Conservation (phyloP, 805 yeast species). For the Metschnikowia chrysomelidarum region DNA sequence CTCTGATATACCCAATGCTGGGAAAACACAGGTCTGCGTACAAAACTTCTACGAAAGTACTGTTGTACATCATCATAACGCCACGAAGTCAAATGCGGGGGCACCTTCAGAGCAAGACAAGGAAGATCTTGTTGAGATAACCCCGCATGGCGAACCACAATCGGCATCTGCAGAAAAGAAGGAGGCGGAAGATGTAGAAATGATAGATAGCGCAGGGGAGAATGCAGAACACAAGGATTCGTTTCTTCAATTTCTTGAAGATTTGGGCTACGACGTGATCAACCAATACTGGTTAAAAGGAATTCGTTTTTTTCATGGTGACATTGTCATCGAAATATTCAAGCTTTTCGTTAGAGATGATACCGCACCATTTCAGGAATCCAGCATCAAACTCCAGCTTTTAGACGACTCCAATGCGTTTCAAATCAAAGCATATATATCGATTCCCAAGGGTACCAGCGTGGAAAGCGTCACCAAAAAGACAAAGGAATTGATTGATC, state of each 20-base stretch:
- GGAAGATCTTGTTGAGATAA: conserved; percentile 1
- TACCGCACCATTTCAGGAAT: conserved; percentile 21
- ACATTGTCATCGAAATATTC: conserved; percentile 58
- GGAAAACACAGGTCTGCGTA: conserved; percentile 57
- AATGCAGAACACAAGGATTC: conserved; percentile 28
- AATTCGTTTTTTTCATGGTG: conserved; percentile 56
- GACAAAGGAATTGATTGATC: conserved; percentile 54
- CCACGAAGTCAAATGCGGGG: neutral
- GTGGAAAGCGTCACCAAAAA: conserved; percentile 68
- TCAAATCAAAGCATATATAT: conserved; percentile 64
- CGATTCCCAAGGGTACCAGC: conserved; percentile 71
- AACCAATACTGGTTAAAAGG: conserved; percentile 64
- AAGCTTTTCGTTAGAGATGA: conserved; percentile 42
- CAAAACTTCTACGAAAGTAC: conserved; percentile 66
- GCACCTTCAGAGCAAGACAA: neutral
- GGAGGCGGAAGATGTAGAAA: conserved; percentile 2
- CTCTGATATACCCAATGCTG: conserved; percentile 75
- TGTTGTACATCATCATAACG: conserved; percentile 45
- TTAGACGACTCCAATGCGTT: conserved; percentile 55
- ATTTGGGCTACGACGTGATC: conserved; percentile 68
- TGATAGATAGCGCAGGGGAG: conserved; percentile 1
- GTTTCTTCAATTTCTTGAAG: conserved; percentile 47
- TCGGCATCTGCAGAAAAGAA: neutral
- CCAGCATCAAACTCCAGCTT: conserved; percentile 32
- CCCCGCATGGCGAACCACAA: neutral